phyloP scores from a whole-genome alignment of 306 rosid species.

The Vigna angularis region DNA sequence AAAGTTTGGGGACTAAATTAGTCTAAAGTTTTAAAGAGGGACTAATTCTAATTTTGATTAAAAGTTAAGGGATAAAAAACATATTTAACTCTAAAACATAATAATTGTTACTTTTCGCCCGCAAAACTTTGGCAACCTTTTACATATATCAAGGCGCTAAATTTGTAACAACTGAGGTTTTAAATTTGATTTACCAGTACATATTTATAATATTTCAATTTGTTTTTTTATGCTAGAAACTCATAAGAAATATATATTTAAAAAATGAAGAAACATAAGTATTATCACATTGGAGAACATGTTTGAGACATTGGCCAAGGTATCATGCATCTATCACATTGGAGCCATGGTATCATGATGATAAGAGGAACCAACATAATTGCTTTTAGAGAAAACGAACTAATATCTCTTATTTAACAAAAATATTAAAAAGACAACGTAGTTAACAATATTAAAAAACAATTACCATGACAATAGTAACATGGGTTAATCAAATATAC shows the following conservation, averaged over 20 bases:
- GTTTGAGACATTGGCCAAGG: not conserved
- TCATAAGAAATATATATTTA: not conserved
- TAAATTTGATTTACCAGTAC: not conserved
- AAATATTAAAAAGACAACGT: not conserved
- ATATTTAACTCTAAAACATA: too few species aligned
- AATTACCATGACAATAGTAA: not conserved
- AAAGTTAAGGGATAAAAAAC: too few species aligned
- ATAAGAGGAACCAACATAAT: not conserved
- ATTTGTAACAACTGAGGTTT: not conserved
- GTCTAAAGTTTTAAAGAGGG: too few species aligned
- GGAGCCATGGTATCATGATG: not conserved
- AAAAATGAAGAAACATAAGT: not conserved
- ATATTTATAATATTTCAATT: too few species aligned
- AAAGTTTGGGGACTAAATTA: too few species aligned
- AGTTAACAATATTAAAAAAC: not conserved
- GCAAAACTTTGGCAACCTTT: not conserved
- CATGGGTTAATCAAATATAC: not conserved
- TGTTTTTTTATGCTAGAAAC: not conserved
- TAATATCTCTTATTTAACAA: not conserved
- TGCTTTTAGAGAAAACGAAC: not conserved
- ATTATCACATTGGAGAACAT: not conserved
- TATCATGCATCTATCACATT: not conserved
- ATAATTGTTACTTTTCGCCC: not conserved
- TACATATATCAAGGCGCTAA: not conserved
- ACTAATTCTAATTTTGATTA: too few species aligned